phyloP scores from a whole-genome alignment of 257 asterid species.

The Phtheirospermum japonicum region DNA sequence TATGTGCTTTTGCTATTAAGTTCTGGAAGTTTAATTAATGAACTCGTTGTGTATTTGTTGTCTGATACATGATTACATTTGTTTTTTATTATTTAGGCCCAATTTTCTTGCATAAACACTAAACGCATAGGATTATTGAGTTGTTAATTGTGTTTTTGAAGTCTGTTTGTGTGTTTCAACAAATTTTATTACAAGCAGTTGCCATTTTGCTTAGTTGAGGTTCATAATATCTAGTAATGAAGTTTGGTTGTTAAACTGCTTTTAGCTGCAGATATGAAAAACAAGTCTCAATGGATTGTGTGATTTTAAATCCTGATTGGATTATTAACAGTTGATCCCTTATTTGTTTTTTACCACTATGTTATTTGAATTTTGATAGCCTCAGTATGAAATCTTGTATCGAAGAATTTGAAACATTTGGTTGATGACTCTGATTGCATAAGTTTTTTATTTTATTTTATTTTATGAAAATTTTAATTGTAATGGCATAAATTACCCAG shows the following conservation, averaged over 20 bases:
- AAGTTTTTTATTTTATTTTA: background rate
- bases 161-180: too few relatives aligned
- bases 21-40: background rate
- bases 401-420: background rate
- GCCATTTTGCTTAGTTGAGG: background rate
- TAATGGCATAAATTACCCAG: constrained; percentile 28
- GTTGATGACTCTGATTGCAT: constrained; percentile 6
- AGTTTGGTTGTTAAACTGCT: constrained; percentile 5
- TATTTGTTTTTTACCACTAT: background rate
- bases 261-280: too few relatives aligned
- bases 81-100: too few relatives aligned
- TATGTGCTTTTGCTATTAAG: constrained; percentile 1
- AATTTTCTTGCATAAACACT: too few relatives aligned
- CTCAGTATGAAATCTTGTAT: too few relatives aligned
- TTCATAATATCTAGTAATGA: background rate
- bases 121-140: too few relatives aligned
- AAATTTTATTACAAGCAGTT: too few relatives aligned
- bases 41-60: constrained; percentile 4
- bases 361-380: background rate
- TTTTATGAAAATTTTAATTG: background rate
- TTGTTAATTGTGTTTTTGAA: too few relatives aligned
- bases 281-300: background rate
- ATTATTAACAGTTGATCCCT: background rate
- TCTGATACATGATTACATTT: too few relatives aligned
- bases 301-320: background rate